Evolutionary conservation across 2,329 filamentous ascomycete species (phyloP), one percentile per base, ranked within the genome.

Genomic region (Stylonectria norvegica): DNA sequence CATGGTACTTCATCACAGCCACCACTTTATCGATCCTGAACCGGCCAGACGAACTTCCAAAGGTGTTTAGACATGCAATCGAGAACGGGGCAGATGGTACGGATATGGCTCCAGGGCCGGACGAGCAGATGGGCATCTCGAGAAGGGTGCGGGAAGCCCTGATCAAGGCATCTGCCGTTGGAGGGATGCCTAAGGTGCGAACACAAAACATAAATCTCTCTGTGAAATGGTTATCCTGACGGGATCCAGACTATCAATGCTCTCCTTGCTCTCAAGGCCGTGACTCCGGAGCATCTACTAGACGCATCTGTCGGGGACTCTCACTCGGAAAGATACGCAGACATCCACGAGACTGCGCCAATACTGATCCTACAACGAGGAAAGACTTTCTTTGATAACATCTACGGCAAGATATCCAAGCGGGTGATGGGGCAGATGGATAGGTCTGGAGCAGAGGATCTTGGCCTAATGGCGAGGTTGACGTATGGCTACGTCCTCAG

Each of bases 361-460:
- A 19, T 40, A 4, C 35, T 51, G 5, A 32, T 56, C 3, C 27
- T 57, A 4, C 34, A 48, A 11, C 45, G 52, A 33, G 54, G 54
- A 7, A 46, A 54, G 20, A 27, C 20, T 4, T 57, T 57, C 27
- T 57, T 57, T 17, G 39, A 53, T 6, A 43, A 34, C 4, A 45
- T 57, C 14, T 57, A 57, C 12, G 54, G 54, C 3, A 57, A 56
- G 20, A 50, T 57, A 15, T 47, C 54, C 3, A 50, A 38, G n/a
- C 48, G 54, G 17, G 45, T 57, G 23, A 57, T 57, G 54, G 52
- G 50, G 1, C 54, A 54, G 30, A 43, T 57, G 41, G 54, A 57
- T 22, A 43, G 50, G 9, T 57, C 54, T 27, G 54, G 54, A 7
- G 48, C 52, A 27, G 42, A 51, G 34, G 54, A 57, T 29, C 38